Conservation (phyloP, 164 flowering plant species). For the Annona squamosa region DNA sequence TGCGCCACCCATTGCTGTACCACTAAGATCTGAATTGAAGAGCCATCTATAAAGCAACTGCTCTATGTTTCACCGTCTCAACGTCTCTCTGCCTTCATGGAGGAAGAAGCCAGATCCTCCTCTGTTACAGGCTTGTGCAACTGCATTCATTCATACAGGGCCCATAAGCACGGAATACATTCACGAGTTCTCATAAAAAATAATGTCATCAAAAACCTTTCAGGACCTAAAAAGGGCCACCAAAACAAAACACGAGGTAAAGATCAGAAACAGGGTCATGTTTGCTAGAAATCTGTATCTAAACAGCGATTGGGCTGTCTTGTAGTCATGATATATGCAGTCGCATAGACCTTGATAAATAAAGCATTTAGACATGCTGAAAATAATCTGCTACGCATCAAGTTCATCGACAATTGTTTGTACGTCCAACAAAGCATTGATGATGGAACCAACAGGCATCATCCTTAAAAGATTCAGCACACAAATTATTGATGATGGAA, state of each 20-base stretch:
- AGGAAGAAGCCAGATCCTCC: constrained; percentile 4
- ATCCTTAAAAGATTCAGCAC: not conserved
- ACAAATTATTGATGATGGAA: no score
- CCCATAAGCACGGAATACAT: not conserved
- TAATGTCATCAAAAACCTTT: not conserved
- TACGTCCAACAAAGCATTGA: not conserved
- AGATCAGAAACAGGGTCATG: no score
- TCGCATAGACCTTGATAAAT: not conserved
- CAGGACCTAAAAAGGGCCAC: not conserved
- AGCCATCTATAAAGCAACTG: not conserved
- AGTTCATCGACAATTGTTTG: no score
- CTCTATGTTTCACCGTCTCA: not conserved
- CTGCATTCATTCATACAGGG: constrained; percentile 11
- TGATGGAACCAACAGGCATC: not conserved
- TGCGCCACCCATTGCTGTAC: no score
- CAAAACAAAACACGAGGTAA: no score
- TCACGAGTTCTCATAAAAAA: not conserved
- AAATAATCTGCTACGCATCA: not conserved
- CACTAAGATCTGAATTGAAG: no score
- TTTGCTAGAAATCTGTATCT: not conserved
- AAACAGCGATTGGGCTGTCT: not conserved
- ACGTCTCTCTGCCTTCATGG: not conserved
- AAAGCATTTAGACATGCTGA: no score
- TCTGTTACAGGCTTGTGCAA: constrained; percentile 17
- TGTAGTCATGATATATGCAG: not conserved